phyloP scores from a whole-genome alignment of 176 grass and related monocot genomes.

The Musa beccarii region DNA sequence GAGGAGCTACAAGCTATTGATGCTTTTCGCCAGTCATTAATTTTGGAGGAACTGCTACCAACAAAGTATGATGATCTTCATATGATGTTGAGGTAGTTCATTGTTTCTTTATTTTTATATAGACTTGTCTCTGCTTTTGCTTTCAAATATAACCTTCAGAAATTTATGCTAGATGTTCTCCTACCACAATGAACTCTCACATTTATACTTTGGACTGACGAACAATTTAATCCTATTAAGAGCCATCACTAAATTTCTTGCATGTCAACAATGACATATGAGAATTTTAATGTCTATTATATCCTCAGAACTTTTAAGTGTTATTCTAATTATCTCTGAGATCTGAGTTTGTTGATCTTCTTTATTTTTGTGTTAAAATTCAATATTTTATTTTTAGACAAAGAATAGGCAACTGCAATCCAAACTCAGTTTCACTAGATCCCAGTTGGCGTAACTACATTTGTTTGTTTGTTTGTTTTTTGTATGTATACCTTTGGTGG shows the following conservation, averaged over 20 bases:
- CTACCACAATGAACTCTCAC: background rate
- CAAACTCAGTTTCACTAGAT: too few relatives aligned
- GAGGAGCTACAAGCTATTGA: slow-evolving; percentile 63
- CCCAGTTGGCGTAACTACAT: too few relatives aligned
- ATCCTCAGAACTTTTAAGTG: background rate
- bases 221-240: background rate
- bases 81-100: slow-evolving; percentile 50
- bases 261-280: background rate
- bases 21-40: slow-evolving; percentile 47
- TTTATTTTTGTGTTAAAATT: background rate
- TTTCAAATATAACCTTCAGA: background rate
- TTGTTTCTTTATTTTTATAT: background rate
- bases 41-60: slow-evolving; percentile 59
- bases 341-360: background rate
- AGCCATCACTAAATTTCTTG: background rate
- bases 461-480: too few relatives aligned
- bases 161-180: background rate
- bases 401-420: too few relatives aligned
- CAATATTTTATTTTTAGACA: background rate
- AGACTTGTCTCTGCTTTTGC: too few relatives aligned
- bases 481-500: too few relatives aligned
- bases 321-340: background rate
- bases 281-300: background rate
- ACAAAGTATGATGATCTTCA: slow-evolving; percentile 65
- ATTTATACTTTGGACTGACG: background rate